Conservation (phyloP, 768 basidiomycete genomes). For the Trametes cingulata region DNA sequence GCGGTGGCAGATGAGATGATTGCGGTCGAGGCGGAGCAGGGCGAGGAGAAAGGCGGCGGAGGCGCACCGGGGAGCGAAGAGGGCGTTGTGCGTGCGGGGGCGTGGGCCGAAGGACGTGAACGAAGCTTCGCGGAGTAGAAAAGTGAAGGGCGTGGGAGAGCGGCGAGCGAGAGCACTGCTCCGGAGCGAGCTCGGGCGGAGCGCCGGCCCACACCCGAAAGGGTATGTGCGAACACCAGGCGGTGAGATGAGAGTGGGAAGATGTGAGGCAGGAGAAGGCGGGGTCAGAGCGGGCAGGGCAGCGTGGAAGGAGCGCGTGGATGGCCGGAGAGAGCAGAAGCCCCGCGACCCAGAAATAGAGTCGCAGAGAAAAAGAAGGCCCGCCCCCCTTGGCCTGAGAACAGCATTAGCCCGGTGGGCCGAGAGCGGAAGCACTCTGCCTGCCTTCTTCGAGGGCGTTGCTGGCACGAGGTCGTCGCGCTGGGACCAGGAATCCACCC, state of each 20-base stretch:
- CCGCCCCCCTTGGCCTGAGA: neutral
- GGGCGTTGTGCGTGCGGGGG: no score
- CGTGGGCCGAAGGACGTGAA: neutral
- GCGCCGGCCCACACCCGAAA: neutral
- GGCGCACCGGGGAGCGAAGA: neutral
- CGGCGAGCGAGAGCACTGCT: neutral
- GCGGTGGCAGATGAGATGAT: neutral
- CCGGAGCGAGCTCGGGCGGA: neutral
- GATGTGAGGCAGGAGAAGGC: neutral
- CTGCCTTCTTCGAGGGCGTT: neutral
- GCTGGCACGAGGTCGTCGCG: neutral
- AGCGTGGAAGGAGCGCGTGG: neutral
- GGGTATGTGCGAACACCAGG: neutral
- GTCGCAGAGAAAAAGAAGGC: neutral
- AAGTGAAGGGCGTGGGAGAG: neutral
- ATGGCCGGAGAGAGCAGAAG: neutral
- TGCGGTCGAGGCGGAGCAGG: neutral
- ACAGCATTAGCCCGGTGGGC: neutral
- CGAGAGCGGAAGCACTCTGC: neutral
- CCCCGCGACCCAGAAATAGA: neutral
- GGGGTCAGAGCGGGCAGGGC: neutral
- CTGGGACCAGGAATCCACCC: neutral
- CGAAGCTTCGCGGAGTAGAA: constrained; percentile 4
- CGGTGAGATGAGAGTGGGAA: neutral
- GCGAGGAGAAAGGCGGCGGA: neutral